Base-by-base conservation (phyloP, 768 basidiomycete species). In the Tricholoma terreum region DNA sequence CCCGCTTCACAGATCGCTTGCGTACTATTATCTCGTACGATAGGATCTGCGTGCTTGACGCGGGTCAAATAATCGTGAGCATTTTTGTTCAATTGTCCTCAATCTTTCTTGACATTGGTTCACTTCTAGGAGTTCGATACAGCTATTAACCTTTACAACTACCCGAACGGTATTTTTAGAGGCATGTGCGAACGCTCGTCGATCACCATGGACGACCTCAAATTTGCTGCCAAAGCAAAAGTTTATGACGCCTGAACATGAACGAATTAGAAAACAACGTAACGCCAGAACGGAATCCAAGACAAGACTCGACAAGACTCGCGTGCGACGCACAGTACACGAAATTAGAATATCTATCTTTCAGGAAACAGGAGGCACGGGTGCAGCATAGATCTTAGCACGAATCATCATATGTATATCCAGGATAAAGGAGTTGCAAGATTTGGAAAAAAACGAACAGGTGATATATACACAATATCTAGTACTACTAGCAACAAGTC, bases 21-120 rank as follows among this genome's bases (percentile, higher is more conserved):
- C 82, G 86, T 45, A 96, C 94, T 1, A 94, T 96, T 64, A 85
- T 94, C 59, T 80, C 84, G 11, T 95, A 94, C 65, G 92, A 98
- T 71, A 80, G 90, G 38, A 90, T 97, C 33, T 87, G 92, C 63
- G 94, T 95, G 15, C 83, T 96, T 68, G 87, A 92, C 64, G 84
- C 85, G 1, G 94, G 94, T 0, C 73, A 76, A 54, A 88, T 94
- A 55, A 86, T 83, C 55, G 86, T 86, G 61, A 63, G 84, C 3
- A 27, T 43, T 79, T 4, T 35, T 48, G 12, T 19, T 55, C 17
- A 34, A 19, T 24, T 19, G 1, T 46, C 8, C 27, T 15, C 6
- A 53, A 31, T 42, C 50, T 27, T 31, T 3, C 17, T 35, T 57
- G 24, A 19, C 43, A 6, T 3, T 31, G 1, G 2, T 6, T 38